Evolutionary conservation across 257 asterid species (phyloP), one percentile per base, ranked within the genome.

Genomic region (Solanum dulcamara): DNA sequence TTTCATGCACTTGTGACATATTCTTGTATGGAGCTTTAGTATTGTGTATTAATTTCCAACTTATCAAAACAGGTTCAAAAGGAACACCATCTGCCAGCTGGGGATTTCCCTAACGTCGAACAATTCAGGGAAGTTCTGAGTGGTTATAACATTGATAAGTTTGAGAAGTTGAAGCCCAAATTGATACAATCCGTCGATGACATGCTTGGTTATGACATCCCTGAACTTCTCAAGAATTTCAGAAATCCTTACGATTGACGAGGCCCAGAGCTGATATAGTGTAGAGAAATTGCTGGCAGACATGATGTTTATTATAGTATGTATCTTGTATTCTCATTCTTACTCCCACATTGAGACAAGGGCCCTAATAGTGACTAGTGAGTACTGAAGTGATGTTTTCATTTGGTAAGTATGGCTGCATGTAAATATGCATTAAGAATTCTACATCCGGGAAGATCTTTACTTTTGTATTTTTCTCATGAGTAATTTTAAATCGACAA

Each of bases 191-290:
- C 90, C 1, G 96, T 94, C 7, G 98, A 97, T 53, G 98, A 97
- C 89, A 97, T 97, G 99, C 98, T 97, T 48, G 98, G 97, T 24
- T 93, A 97, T 13, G 98, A 97, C 87, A 95, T 97, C 81, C 99
- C 98, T 4, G 93, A 93, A 1, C 98, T 97, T 42, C 89, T 95
- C 86, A 94, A 97, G 92, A 95, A 91, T 71, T 95, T 97, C 77
- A 90, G 98, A 85, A 96, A 95, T 89, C 98, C 98, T 10, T 95
- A 95, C 37, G 98, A 95, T 48, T 96, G 89, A 77, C 5, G 28
- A 77, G 83, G 62, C 7, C 42, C 83, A 9, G 42, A 28, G 83
- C 62, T 46, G 83, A 46, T 28, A 28, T 15, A 46, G 10, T 11
- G 18, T 46, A 46, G 26, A 26, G 17, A 28, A 30, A 26, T 46